Conservation (phyloP, 441 rosid species). For the Populus hybrid region DNA sequence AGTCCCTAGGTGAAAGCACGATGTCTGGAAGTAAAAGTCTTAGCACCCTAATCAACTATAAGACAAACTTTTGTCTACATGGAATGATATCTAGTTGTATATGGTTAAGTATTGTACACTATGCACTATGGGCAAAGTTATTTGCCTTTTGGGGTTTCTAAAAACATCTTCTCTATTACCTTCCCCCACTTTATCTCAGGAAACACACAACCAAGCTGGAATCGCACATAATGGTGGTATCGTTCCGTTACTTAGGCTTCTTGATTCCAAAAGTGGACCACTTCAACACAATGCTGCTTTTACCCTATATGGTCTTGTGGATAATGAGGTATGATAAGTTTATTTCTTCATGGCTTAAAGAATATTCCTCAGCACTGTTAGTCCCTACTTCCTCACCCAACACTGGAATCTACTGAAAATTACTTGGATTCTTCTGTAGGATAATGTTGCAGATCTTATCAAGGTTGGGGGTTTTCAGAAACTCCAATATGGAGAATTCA, state of each 20-base stretch:
- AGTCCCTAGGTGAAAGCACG: not conserved
- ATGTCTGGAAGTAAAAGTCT: not conserved
- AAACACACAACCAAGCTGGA: conserved; percentile 91
- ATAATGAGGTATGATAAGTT: conserved; percentile 66
- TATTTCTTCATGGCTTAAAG: not conserved
- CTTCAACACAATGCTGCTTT: conserved; percentile 98
- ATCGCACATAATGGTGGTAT: conserved; percentile 88
- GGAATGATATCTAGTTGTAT: not conserved
- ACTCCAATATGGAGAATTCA: conserved; percentile 91
- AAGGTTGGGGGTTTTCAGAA: conserved; percentile 86
- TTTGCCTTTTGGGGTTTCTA: not conserved
- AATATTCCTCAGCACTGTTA: not conserved
- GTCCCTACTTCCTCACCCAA: not conserved
- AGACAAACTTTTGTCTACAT: not conserved
- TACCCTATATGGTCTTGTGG: conserved; percentile 94
- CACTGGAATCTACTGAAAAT: not conserved
- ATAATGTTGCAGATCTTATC: conserved; percentile 84
- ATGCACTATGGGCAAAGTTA: not conserved
- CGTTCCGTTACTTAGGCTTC: conserved; percentile 75
- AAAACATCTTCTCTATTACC: not conserved
- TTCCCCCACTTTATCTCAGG: conserved; percentile 40
- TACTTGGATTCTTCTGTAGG: conserved; percentile 41
- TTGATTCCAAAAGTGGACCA: conserved; percentile 83
- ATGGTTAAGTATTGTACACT: not conserved
- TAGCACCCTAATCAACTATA: not conserved